Base-by-base conservation (phyloP, 306 rosid genomes). In the Corylus heterophylla region DNA sequence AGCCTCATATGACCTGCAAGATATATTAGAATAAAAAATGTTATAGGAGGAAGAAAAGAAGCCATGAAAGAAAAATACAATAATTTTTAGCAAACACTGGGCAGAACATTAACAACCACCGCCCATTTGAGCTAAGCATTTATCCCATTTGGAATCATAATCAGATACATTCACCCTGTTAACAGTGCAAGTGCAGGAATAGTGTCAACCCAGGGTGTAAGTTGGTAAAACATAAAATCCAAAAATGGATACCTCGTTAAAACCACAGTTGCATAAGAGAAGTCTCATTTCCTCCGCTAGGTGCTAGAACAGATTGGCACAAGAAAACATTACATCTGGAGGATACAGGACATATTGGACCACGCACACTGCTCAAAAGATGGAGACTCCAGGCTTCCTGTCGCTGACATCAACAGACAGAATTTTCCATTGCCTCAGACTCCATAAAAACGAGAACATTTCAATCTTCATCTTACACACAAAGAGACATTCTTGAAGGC, bases 201-300 rank as follows among this genome's bases (percentile, higher is more conserved):
- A 39, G 20, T 35, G 22, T 35, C 20, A 3, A 64, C 12, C 70
- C n/a, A 64, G 17, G 70, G 11, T 12, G 12, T 14, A 37, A 59
- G n/a, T 59, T 63, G 45, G 6, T 13, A 13, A 12, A 14, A 29
- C 13, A 66, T 2, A 20, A 66, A 55, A 75, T 59, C 27, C 76
- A 42, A 71, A 51, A 48, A 76, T 58, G 50, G 52, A 58, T 39
- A 91, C 99, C 98, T 91, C 69, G 89, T 71, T 47, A 93, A 85
- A 77, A 91, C 74, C 50, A 84, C 78, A 79, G 94, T 55, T 68
- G 99, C 89, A 82, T 13, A 62, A 85, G 73, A 22, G 96, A 82
- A 77, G 80, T 71, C 81, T 80, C 98, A 76, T 75, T 86, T 79
- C 92, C 92, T 83, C 96, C 97, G 50, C 96, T 84, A n/a, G 97